Percentiles rank a stretch among this genome's conserved stretches.
These are phyloP conservation scores for Leishmania guyanensis DNA, from an alignment of 208 protist species.

Conservation along the genomic window DNA sequence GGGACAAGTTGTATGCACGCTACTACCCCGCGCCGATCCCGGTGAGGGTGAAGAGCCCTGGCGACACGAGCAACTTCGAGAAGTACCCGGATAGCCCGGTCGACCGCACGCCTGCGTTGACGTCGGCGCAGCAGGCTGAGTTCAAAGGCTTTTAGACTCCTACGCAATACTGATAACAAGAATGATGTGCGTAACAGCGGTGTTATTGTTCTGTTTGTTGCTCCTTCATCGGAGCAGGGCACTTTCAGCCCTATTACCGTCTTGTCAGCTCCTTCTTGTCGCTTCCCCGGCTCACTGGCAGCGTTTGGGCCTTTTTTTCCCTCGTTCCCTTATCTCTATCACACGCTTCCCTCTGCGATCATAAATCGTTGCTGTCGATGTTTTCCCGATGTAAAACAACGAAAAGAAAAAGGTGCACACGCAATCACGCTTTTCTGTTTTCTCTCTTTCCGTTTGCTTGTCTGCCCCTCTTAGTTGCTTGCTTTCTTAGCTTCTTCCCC, in stretches of 20 bases:
- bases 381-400: not conserved
- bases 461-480: not conserved
- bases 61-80: conserved; percentile 91
- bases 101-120: conserved; percentile 58
- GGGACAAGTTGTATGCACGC: conserved; percentile 83
- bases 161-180: not conserved
- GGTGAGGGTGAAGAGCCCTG: conserved; percentile 74
- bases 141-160: conserved; percentile 84
- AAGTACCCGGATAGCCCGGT: conserved; percentile 83
- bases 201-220: not conserved
- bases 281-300: not conserved
- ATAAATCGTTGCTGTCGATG: not conserved
- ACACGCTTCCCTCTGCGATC: not conserved
- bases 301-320: not conserved
- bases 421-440: not conserved
- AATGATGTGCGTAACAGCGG: not conserved
- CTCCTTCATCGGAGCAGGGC: not conserved
- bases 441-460: not conserved
- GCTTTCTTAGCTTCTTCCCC: not conserved
- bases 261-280: not conserved
- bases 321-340: not conserved
- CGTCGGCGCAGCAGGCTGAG: conserved; percentile 80
- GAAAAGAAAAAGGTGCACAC: not conserved
- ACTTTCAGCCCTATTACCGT: not conserved
- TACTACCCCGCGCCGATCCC: conserved; percentile 85